These are phyloP conservation scores for Schrenkiella parvula DNA, from an alignment of 345 rosid genomes.

Conservation along the genomic window DNA sequence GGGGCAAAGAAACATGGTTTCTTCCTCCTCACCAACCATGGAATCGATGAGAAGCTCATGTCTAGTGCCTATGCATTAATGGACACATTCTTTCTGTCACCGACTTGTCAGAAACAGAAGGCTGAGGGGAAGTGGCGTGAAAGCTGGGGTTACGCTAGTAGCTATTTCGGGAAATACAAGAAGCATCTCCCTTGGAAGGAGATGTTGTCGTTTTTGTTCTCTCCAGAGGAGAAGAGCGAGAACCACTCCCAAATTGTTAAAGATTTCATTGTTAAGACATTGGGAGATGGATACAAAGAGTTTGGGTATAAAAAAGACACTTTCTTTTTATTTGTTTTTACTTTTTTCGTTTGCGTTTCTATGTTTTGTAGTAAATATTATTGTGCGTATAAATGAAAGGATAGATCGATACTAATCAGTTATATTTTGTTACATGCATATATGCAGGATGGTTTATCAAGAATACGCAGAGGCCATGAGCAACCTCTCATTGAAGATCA, in stretches of 20 bases:
- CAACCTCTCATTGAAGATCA: neutral
- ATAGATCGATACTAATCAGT: neutral
- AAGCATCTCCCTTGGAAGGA: slow-evolving; percentile 2
- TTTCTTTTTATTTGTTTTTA: neutral
- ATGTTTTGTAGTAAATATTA: neutral
- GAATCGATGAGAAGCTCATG: slow-evolving; percentile 7
- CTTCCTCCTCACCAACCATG: slow-evolving; percentile 8
- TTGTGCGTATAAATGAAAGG: neutral
- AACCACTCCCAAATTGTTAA: neutral
- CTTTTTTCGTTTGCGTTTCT: neutral
- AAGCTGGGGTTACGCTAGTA: slow-evolving; percentile 8
- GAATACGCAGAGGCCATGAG: slow-evolving; percentile 3
- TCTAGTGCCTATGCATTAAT: neutral
- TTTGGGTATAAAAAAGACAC: neutral
- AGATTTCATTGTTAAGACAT: neutral
- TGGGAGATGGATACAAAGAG: slow-evolving; percentile 4
- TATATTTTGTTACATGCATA: neutral
- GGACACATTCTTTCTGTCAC: neutral
- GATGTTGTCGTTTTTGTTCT: neutral
- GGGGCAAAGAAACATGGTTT: slow-evolving; percentile 3
- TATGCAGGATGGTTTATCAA: neutral
- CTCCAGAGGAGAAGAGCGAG: neutral
- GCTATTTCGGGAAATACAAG: neutral
- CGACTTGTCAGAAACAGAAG: neutral
- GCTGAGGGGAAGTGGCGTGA: neutral